Base-by-base conservation (phyloP, 768 basidiomycete genomes). In the Trametes coccinea region DNA sequence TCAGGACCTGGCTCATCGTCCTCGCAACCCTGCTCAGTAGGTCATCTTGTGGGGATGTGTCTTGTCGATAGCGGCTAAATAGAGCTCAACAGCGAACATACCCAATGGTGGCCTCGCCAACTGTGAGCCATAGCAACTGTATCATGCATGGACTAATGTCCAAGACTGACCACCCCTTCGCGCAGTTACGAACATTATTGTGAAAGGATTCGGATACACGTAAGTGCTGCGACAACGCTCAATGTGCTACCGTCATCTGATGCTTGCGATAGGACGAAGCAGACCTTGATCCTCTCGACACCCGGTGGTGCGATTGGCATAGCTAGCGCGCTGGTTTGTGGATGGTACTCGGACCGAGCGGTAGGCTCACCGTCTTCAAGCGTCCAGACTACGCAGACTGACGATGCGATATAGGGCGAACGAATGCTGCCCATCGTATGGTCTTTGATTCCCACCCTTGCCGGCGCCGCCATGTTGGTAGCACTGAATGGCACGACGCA, bases 71-170 rank as follows among this genome's bases (percentile, higher is more conserved):
- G 31, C 5, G 14, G 2, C 31, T 17, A 8, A n/a, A 13, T 56
- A 3, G 6, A 33, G 34, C 5, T 46, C 45, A 4, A 5, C 52
- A 88, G 86, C 84, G 48, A 87, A 84, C 66, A 83, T 88, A 39
- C 86, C 87, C 0, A 88, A 86, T 65, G 86, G 87, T n/a, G 86
- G 71, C 2, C 69, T 88, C n/a, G 85, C 80, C 62, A 87, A 88
- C 59, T 87, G 85, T 86, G 63, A 58, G 82, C 73, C 5, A 10
- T 29, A 37, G 34, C 11, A 5, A 3, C 59, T 7, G 31, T 29
- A 9, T 4, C 4, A 6, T 9, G 9, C 10, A 4, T n/a, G 34
- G 4, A 5, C 5, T 27, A 13, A 29, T 6, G 5, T 63, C 22
- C 22, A 22, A 22, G 30, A 55, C 39, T 2, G 14, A 27, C 22